These are phyloP conservation scores for Agroathelia rolfsii DNA, from an alignment of 1,284 basidiomycete species.

Conservation along the genomic window DNA sequence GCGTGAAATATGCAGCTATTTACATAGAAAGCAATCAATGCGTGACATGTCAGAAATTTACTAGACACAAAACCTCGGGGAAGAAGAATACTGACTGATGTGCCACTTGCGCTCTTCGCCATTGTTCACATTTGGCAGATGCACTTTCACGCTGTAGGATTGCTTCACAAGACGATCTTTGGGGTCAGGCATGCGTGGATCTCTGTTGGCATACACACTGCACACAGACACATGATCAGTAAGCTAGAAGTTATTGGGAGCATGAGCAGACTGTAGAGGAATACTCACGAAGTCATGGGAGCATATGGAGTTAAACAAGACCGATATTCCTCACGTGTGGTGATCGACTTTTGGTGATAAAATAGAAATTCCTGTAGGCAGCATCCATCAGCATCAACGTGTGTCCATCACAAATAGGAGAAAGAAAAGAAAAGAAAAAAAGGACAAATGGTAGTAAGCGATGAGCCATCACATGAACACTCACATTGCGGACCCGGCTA, in stretches of 20 bases:
- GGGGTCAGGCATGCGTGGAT: too few species aligned
- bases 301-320: too few species aligned
- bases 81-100: conserved; percentile 47
- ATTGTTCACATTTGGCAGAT: conserved; percentile 54
- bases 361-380: conserved; percentile 62
- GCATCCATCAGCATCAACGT: too few species aligned
- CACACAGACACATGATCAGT: too few species aligned
- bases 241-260: too few species aligned
- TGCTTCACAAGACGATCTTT: conserved; percentile 67
- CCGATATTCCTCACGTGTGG: too few species aligned
- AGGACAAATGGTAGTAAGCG: too few species aligned
- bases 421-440: conserved; percentile 7
- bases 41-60: conserved; percentile 10
- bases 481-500: conserved; percentile 65
- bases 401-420: conserved; percentile 5
- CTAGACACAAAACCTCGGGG: conserved; percentile 6
- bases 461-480: conserved; percentile 18
- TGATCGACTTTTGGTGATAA: conserved; percentile 78
- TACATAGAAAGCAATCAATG: conserved; percentile 9
- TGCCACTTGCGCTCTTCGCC: conserved; percentile 71
- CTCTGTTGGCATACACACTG: too few species aligned
- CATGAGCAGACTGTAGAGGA: too few species aligned
- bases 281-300: too few species aligned
- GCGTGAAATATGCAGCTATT: conserved; percentile 72
- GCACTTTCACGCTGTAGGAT: conserved; percentile 74